Conservation (phyloP, 1,139 yeast genomes). For the Pneumocystis murina region DNA sequence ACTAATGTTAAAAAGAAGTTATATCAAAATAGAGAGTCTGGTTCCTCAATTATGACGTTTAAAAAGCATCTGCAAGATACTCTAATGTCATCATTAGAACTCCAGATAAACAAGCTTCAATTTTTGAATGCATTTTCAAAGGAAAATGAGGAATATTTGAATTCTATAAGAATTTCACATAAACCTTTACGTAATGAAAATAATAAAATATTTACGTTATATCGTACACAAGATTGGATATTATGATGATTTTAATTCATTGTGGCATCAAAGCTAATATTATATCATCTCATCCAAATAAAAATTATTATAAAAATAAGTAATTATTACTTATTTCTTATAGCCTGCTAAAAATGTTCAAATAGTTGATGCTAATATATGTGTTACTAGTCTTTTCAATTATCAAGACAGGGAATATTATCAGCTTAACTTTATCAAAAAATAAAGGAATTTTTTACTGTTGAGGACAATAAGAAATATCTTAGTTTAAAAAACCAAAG, state of each 20-base stretch:
- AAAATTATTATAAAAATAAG: neutral
- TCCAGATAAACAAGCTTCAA: neutral
- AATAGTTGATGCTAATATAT: neutral
- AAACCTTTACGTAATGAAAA: neutral
- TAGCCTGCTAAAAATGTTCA: neutral
- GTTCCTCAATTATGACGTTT: neutral
- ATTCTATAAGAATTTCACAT: neutral
- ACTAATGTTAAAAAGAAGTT: neutral
- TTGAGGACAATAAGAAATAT: neutral
- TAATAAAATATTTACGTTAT: neutral
- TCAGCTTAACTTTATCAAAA: neutral
- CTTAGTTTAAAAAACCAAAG: neutral
- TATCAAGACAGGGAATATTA: neutral
- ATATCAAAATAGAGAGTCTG: neutral
- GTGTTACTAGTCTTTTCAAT: neutral
- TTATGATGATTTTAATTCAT: neutral
- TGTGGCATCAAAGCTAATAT: neutral
- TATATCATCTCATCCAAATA: neutral
- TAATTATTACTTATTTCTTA: neutral
- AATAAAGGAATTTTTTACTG: neutral
- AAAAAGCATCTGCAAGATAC: neutral
- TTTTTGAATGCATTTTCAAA: neutral
- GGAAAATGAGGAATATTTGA: neutral
- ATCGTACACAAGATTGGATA: neutral
- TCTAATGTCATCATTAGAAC: neutral